These are phyloP conservation scores for Cucurbita maxima DNA, from an alignment of 306 rosid genomes.

Conservation along the genomic window DNA sequence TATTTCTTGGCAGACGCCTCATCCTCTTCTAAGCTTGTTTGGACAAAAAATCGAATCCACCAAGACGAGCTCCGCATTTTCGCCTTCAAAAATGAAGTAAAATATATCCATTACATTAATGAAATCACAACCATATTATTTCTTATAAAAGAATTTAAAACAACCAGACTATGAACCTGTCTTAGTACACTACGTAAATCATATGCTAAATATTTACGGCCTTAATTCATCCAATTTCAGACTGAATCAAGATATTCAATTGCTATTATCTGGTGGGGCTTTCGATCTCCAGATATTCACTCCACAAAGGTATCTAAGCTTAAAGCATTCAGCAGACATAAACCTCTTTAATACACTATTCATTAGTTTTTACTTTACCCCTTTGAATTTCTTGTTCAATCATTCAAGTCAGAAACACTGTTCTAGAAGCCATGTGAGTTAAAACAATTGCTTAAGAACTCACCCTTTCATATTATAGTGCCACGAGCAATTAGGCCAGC, in stretches of 20 bases:
- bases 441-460: neutral
- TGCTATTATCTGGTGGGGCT: neutral
- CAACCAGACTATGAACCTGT: neutral
- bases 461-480: neutral
- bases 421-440: neutral
- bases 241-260: neutral
- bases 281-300: neutral
- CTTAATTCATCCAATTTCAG: neutral
- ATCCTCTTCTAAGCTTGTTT: conserved; percentile 51
- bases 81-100: conserved; percentile 38
- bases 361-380: neutral
- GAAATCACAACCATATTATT: neutral
- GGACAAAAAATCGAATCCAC: conserved; percentile 64
- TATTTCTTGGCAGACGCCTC: conserved; percentile 46
- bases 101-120: neutral
- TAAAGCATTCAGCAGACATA: neutral
- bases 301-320: neutral
- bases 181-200: neutral
- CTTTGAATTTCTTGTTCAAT: neutral
- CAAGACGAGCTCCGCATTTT: conserved; percentile 77
- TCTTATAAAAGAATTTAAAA: neutral
- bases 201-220: neutral
- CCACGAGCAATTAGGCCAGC: neutral
- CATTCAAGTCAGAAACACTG: neutral
- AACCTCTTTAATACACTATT: neutral